Evolutionary conservation across 1,284 basidiomycete genomes (phyloP), one percentile per base, ranked within the genome.

Genomic region (Apiotrichum montevideense): DNA sequence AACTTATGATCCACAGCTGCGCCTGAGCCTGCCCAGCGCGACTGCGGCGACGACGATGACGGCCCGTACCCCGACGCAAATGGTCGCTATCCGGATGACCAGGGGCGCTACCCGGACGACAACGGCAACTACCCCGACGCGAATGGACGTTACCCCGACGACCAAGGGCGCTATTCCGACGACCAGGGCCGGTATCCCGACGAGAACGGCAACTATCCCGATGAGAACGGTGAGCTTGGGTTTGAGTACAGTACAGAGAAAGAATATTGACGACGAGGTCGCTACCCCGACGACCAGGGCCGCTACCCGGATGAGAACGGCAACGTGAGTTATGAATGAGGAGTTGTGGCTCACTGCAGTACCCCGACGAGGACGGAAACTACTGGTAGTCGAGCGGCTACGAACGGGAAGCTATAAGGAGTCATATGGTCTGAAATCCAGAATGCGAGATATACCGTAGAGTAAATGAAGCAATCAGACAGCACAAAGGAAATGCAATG

Each of bases 91-190:
- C 37, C 52, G 14, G 34, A 46, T n/a, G 32, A 33, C 15, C 13
- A 46, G 11, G 45, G 45, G 35, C 44, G n/a, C 21, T 46, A 53
- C 32, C 44, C 52, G 2, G 45, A 46, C 37, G n/a, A 46, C 35
- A 40, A 37, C 13, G 52, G 52, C 21, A 35, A 39, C 34, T 52
- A 52, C 51, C 51, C 51, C 50, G 50, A 51, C 11, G 33, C 43
- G 32, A 44, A 52, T 13, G 49, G 46, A 32, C 46, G 33, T 9
- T 48, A 48, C 46, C 46, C 46, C 4, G 46, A 39, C 35, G 35
- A 39, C 35, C 13, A 46, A 6, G 45, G 45, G 35, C 44, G n/a
- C 21, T 46, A 53, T 42, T 42, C 51, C 50, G 50, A 51, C 11
- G 33, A 51, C 35, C 32, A 37, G 7, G 51, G 51, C 15, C 43